Conservation (phyloP, 768 basidiomycete species). For the Tulasnella calospora region DNA sequence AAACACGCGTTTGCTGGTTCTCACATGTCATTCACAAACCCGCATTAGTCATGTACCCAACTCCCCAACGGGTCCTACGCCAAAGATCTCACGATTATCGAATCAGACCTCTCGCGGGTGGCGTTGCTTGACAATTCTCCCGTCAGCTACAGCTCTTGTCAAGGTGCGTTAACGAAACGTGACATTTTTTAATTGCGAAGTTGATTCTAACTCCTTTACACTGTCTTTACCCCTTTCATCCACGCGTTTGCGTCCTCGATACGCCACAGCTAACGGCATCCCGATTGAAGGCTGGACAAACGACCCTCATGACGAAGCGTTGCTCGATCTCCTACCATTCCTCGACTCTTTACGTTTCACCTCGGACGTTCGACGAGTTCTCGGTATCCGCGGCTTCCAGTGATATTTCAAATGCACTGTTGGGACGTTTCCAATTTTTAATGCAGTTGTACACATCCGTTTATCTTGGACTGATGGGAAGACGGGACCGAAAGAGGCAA, state of each 20-base stretch:
- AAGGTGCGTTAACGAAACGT: conserved; percentile 51
- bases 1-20: not conserved
- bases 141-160: conserved; percentile 83
- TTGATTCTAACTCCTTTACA: conserved; percentile 32
- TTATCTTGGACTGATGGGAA: not conserved
- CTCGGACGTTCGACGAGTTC: conserved; percentile 85
- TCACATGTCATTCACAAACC: conserved; percentile 4
- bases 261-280: conserved; percentile 83
- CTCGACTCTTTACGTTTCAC: conserved; percentile 95
- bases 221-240: not conserved
- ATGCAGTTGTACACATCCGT: not conserved
- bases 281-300: conserved; percentile 99
- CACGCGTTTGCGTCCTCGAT: not conserved
- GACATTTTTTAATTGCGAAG: not conserved
- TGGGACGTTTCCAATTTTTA: conserved; percentile 9
- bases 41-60: conserved; percentile 76
- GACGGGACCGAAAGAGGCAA: not conserved
- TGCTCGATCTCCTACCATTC: conserved; percentile 91
- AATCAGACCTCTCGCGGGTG: conserved; percentile 84
- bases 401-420: not conserved
- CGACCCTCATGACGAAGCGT: conserved; percentile 92
- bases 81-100: conserved; percentile 85
- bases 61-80: conserved; percentile 90
- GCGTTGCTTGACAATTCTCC: conserved; percentile 97
- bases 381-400: conserved; percentile 52